These are phyloP conservation scores for Phytophthora cactorum DNA, from an alignment of 352 stramenopile genomes.

Conservation along the genomic window DNA sequence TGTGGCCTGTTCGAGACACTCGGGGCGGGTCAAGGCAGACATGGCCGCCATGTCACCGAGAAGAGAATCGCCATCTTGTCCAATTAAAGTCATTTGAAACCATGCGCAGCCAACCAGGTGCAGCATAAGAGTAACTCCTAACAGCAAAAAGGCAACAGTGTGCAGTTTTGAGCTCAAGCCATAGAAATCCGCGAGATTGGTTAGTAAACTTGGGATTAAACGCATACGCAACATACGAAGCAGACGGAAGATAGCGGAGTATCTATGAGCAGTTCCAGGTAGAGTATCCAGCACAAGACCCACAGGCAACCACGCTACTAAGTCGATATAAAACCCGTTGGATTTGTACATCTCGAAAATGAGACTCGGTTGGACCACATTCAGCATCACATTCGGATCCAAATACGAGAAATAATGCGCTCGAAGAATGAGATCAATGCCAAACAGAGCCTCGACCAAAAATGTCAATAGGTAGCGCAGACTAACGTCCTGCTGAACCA, in stretches of 20 bases:
- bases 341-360: conserved; percentile 64
- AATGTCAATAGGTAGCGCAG: conserved; percentile 43
- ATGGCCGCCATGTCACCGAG: neutral
- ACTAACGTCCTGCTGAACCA: conserved; percentile 32
- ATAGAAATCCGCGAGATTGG: conserved; percentile 59
- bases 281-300: conserved; percentile 52
- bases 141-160: conserved; percentile 43
- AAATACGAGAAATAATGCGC: conserved; percentile 61
- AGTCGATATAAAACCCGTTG: conserved; percentile 59
- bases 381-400: conserved; percentile 64
- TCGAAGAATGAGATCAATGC: conserved; percentile 54
- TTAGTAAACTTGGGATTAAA: conserved; percentile 40
- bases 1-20: conserved; percentile 50
- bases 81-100: conserved; percentile 59
- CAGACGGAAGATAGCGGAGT: conserved; percentile 53
- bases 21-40: conserved; percentile 35
- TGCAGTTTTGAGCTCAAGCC: conserved; percentile 60
- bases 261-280: conserved; percentile 20
- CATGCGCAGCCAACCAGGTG: conserved; percentile 64
- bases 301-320: conserved; percentile 54
- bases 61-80: neutral
- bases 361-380: conserved; percentile 52
- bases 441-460: conserved; percentile 57
- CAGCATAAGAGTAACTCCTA: conserved; percentile 58
- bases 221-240: conserved; percentile 53